Base-by-base conservation (phyloP, 2,329 filamentous ascomycete species). In the Clarireedia homoeocarpa region DNA sequence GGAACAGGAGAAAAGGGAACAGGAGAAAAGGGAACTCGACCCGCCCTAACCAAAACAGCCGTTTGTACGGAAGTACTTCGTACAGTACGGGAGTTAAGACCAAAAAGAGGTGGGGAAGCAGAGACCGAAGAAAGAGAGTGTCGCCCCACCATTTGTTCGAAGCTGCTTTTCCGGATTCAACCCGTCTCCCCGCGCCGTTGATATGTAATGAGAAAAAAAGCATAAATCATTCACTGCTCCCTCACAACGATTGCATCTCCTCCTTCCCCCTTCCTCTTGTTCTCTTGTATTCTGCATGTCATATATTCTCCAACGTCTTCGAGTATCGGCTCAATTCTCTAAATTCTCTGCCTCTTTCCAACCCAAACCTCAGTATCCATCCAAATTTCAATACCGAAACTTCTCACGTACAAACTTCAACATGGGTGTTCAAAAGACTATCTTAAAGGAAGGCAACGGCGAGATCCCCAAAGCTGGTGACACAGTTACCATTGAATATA, bases 401-500 rank as follows among this genome's bases (percentile, higher is more conserved):
- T 69, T 70, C 52, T 61, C 67, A 24, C 40, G 39, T 40, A 69
- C 67, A 53, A 39, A 63, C 59, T 63, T 62, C 62, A 68, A 40
- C 62, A 91, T 91, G 87, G 85, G 80, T 71, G 88, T 96, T 67
- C 79, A 76, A 58, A 95, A 90, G 78, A 79, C 77, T 50, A 72
- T 81, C 61, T 71, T 85, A 65, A 68, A 73, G 38, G 72, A 80
- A 61, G 91, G 92, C 67, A 78, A 79, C 67, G 77, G 78, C 56
- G 76, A 73, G 4, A 45, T 4, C 62, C 88, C 92, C 57, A 69
- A 73, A 62, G 66, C 69, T 15, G 87, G 89, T 63, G 84, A 96
- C 71, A 82, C 74, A 26, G 89, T 97, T 68, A 82, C 81, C 68
- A 95, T 97, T 69, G 83, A 94, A 74, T 97, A 97, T 80, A 94